phyloP scores from a whole-genome alignment of 805 yeast genomes.

The Metschnikowia hibisci region DNA sequence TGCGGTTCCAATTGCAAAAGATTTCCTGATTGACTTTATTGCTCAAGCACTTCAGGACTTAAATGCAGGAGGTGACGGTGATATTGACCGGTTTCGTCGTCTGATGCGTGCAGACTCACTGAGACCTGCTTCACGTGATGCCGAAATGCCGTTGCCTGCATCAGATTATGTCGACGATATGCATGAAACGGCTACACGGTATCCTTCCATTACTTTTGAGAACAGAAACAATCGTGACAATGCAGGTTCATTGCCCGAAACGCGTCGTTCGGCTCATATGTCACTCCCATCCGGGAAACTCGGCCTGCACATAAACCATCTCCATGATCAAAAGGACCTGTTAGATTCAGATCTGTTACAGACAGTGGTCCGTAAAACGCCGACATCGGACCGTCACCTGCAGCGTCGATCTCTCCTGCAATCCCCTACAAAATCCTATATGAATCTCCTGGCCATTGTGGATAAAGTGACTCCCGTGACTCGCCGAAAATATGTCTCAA shows the following conservation, averaged over 20 bases:
- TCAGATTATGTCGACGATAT: slow-evolving; percentile 35
- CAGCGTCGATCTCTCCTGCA: slow-evolving; percentile 27
- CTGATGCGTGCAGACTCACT: slow-evolving; percentile 27
- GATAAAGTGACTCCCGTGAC: slow-evolving; percentile 30
- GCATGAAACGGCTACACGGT: slow-evolving; percentile 35
- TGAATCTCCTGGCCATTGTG: slow-evolving; percentile 29
- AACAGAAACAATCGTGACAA: slow-evolving; percentile 5
- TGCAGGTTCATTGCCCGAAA: not conserved
- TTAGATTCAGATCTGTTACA: slow-evolving; percentile 6
- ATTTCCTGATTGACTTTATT: slow-evolving; percentile 43
- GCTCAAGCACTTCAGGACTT: slow-evolving; percentile 45
- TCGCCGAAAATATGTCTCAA: slow-evolving; percentile 26
- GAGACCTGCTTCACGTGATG: no score
- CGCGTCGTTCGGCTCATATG: not conserved
- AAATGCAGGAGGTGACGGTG: slow-evolving; percentile 44
- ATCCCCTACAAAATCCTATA: slow-evolving; percentile 33
- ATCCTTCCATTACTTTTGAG: slow-evolving; percentile 28
- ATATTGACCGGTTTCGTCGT: slow-evolving; percentile 36
- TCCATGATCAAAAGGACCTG: not conserved
- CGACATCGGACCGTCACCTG: not conserved
- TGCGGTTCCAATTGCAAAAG: slow-evolving; percentile 36
- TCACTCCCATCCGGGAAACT: not conserved
- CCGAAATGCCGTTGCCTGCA: slow-evolving; percentile 11
- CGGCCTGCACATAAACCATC: not conserved
- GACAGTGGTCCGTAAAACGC: slow-evolving; percentile 10